phyloP scores from a whole-genome alignment of 164 flowering plant genomes.

The Vitis amurensis region DNA sequence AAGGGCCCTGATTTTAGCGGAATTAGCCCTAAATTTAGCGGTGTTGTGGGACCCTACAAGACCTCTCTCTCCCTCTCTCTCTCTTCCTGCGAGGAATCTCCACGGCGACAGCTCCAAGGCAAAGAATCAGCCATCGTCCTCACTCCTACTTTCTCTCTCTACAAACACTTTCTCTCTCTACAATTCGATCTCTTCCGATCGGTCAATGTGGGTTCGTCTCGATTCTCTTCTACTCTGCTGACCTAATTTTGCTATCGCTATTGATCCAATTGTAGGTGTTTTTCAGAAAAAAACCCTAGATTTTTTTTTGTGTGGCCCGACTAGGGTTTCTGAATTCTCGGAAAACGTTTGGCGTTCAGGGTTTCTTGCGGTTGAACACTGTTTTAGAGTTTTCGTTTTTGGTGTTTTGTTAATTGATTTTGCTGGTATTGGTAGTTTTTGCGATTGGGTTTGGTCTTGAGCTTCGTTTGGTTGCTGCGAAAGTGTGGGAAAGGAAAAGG shows the following conservation, averaged over 20 bases:
- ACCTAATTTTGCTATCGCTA: neutral
- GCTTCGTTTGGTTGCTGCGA: too few species aligned
- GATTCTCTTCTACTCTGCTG: neutral
- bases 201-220: constrained; percentile 27
- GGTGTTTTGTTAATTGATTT: too few species aligned
- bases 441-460: neutral
- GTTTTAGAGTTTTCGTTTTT: too few species aligned
- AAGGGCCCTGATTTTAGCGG: constrained; percentile 11
- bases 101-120: constrained; percentile 9
- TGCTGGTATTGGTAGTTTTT: too few species aligned
- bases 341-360: too few species aligned
- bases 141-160: constrained; percentile 3
- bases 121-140: neutral
- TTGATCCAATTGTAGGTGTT: neutral
- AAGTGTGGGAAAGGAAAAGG: neutral
- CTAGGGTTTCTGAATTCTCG: too few species aligned
- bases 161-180: neutral
- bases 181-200: constrained; percentile 18
- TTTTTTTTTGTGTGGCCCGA: neutral
- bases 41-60: constrained; percentile 5
- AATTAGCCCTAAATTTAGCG: constrained; percentile 1
- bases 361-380: too few species aligned
- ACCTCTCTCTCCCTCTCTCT: neutral
- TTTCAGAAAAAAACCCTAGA: constrained; percentile 10
- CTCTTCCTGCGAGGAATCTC: constrained; percentile 8